A percentile compares a stretch with the other conserved stretches of the same genome.
These are phyloP conservation scores for Asterella californica DNA, from an alignment of 225 moss, liverwort and hornwort genomes.

Conservation along the genomic window DNA sequence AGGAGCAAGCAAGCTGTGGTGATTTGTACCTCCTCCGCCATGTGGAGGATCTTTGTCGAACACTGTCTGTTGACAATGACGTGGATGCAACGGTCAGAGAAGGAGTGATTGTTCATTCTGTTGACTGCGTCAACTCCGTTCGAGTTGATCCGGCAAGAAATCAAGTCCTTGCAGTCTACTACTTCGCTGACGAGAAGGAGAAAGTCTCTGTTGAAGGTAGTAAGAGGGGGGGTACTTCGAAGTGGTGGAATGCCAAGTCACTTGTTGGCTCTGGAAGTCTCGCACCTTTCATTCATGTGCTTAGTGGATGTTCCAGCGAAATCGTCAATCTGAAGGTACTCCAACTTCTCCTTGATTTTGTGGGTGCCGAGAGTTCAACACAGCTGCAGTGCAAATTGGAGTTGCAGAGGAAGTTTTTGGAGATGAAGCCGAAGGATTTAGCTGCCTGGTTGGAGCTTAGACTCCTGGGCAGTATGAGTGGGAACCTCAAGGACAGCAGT, in stretches of 20 bases:
- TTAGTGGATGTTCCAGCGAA: slow-evolving; percentile 67
- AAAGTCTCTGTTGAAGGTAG: slow-evolving; percentile 27
- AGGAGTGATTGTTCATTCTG: slow-evolving; percentile 74
- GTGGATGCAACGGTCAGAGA: slow-evolving; percentile 77
- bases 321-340: slow-evolving; percentile 73
- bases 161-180: slow-evolving; percentile 60
- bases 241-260: slow-evolving; percentile 50
- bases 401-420: slow-evolving; percentile 69
- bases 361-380: slow-evolving; percentile 50
- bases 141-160: slow-evolving; percentile 61
- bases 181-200: slow-evolving; percentile 36
- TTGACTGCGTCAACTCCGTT: slow-evolving; percentile 69
- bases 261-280: slow-evolving; percentile 72
- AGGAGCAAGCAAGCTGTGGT: slow-evolving; percentile 68
- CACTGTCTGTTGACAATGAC: slow-evolving; percentile 56
- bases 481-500: slow-evolving; percentile 45
- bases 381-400: slow-evolving; percentile 59
- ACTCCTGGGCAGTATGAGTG: slow-evolving; percentile 65
- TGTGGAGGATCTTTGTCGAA: slow-evolving; percentile 69
- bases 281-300: slow-evolving; percentile 64
- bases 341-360: slow-evolving; percentile 77
- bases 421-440: slow-evolving; percentile 58
- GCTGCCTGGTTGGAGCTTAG: slow-evolving; percentile 87
- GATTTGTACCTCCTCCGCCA: slow-evolving; percentile 77
- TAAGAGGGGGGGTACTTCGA: slow-evolving; percentile 41